Conservation (phyloP, 352 stramenopile species). For the Elongisporangium undulatum region DNA sequence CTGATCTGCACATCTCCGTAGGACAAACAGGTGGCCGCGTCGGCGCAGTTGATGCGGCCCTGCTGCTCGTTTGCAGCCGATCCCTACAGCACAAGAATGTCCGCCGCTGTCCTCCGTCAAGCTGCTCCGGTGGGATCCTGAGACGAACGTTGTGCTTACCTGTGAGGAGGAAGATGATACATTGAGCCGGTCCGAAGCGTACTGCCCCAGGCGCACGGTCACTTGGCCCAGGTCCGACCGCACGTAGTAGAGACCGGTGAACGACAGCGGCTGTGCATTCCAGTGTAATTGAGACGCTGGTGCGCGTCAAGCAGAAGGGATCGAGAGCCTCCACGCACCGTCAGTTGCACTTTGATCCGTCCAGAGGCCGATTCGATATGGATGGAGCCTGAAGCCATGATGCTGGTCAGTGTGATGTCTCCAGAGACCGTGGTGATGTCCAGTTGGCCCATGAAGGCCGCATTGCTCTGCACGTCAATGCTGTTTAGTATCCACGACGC, state of each 20-base stretch:
- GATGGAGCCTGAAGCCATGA: conserved; percentile 44
- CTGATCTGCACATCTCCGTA: conserved; percentile 61
- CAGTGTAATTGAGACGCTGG: not conserved
- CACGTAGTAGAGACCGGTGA: conserved; percentile 62
- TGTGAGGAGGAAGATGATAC: conserved; percentile 1
- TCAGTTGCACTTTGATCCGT: conserved; percentile 52
- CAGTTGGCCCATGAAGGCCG: conserved; percentile 63
- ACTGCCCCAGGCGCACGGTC: conserved; percentile 54
- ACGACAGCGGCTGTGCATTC: conserved; percentile 37
- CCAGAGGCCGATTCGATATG: conserved; percentile 67
- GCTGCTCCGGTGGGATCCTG: not conserved
- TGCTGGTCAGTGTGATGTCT: conserved; percentile 44
- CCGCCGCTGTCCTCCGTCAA: not conserved
- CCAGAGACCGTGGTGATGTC: conserved; percentile 57
- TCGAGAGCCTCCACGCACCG: conserved; percentile 9
- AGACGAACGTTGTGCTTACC: conserved; percentile 15
- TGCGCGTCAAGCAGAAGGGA: not conserved
- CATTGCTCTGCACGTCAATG: conserved; percentile 29
- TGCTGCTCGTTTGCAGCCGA: conserved; percentile 27
- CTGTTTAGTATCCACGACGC: not conserved
- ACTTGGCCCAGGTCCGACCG: conserved; percentile 55
- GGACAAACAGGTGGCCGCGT: conserved; percentile 49
- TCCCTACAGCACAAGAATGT: conserved; percentile 4
- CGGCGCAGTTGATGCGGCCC: conserved; percentile 67
- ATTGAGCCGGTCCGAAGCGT: conserved; percentile 27